Base-by-base conservation (phyloP, 2,329 filamentous ascomycete species). In the Fusarium annulatum region DNA sequence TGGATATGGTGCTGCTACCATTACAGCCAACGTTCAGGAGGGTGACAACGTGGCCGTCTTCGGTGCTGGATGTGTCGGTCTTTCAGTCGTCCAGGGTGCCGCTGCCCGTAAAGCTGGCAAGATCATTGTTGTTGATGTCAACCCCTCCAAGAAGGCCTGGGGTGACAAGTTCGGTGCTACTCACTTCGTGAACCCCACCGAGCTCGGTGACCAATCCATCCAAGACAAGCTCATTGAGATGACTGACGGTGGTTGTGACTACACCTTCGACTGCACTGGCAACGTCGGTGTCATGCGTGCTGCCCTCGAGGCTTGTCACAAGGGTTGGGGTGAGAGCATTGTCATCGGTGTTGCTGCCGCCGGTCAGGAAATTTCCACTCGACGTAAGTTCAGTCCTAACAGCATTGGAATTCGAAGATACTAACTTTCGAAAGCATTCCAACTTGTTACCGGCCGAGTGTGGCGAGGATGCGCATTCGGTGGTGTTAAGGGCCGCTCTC, bases 401-500 rank as follows among this genome's bases (percentile, higher is more conserved):
- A 52, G 30, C 64, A 15, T 16, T 18, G 39, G 26, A 43, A 30
- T 34, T 33, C 28, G 16, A 19, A 39, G n/a, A 64, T 65, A 69
- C 75, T 81, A 28, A 80, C 76, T 66, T 59, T 80, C 75, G 62
- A 34, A 77, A 97, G 94, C 96, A 82, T 99, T 99, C 92, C 96
- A 98, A 88, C 91, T 99, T 72, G 96, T 99, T 77, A 99, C 96
- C 49, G 96, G 96, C 69, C 95, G 96, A 82, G 93, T 97, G 69
- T 99, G 96, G 96, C 97, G 94, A 86, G 96, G 96, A 61, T 98
- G 96, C 82, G 96, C 96, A 23, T 99, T 99, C 80, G 96, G 96
- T 77, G 96, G 96, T 79, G 95, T 99, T 88, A 99, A 98, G 89
- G 96, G 96, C 77, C 95, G 96, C 80, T 92, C 93, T 39, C 96